Percentiles rank a stretch among this genome's conserved stretches.
These are phyloP conservation scores for Agaricus blazei DNA, from an alignment of 768 basidiomycete genomes.

Conservation along the genomic window DNA sequence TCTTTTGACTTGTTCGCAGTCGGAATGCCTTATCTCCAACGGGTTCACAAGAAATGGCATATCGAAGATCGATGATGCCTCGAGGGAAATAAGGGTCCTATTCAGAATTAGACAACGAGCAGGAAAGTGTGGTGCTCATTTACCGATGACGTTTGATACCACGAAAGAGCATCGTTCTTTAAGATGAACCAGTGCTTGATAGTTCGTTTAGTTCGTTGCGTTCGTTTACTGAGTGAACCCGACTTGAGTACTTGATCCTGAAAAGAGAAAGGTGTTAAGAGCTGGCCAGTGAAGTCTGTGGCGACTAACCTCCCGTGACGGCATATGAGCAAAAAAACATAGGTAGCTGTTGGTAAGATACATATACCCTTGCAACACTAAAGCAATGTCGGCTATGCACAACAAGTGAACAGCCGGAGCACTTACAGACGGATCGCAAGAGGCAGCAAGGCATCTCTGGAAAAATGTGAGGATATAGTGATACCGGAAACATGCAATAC, in stretches of 20 bases:
- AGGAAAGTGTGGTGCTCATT: slow-evolving; percentile 17
- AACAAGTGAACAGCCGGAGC: background rate
- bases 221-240: slow-evolving; percentile 83
- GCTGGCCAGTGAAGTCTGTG: background rate
- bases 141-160: slow-evolving; percentile 94
- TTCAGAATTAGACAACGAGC: background rate
- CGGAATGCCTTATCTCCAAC: slow-evolving; percentile 75
- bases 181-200: slow-evolving; percentile 95
- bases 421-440: slow-evolving; percentile 82
- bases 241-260: slow-evolving; percentile 93
- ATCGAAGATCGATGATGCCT: slow-evolving; percentile 92
- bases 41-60: slow-evolving; percentile 86
- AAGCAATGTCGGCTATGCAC: background rate
- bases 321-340: slow-evolving; percentile 97
- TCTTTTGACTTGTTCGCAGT: slow-evolving; percentile 78
- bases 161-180: slow-evolving; percentile 93
- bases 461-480: slow-evolving; percentile 1
- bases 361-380: slow-evolving; percentile 96
- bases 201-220: slow-evolving; percentile 86
- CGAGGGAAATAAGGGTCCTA: slow-evolving; percentile 98
- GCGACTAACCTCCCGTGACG: slow-evolving; percentile 68
- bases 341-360: slow-evolving; percentile 91
- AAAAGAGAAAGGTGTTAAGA: slow-evolving; percentile 7
- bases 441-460: slow-evolving; percentile 94
- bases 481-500: slow-evolving; percentile 16